These are phyloP conservation scores for Lactarius hatsudake DNA, from an alignment of 768 basidiomycete species.

Conservation along the genomic window DNA sequence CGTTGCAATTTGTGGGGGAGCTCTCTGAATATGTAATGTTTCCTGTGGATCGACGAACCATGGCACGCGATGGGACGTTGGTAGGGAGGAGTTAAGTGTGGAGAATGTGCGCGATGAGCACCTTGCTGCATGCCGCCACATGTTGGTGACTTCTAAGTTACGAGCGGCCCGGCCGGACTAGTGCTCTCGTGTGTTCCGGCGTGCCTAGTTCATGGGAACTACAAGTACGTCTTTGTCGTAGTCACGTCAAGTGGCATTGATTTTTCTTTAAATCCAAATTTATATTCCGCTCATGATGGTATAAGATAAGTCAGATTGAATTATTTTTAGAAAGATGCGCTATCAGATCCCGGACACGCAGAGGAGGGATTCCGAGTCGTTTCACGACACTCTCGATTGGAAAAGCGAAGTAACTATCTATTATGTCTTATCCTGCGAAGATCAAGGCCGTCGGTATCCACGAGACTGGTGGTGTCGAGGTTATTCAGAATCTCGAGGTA, in stretches of 20 bases:
- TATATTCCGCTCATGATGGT: too few species aligned
- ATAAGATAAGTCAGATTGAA: too few species aligned
- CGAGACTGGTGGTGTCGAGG: slow-evolving; percentile 74
- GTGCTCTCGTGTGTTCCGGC: too few species aligned
- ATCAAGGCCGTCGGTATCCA: slow-evolving; percentile 73
- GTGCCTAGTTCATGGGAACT: too few species aligned
- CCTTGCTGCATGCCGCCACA: neutral
- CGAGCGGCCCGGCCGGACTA: too few species aligned
- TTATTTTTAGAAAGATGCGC: too few species aligned
- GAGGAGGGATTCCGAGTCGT: too few species aligned
- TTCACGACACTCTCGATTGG: too few species aligned
- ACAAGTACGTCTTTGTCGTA: too few species aligned
- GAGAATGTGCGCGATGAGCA: slow-evolving; percentile 5
- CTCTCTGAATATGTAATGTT: slow-evolving; percentile 6
- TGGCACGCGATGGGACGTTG: slow-evolving; percentile 35
- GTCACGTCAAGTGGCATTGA: too few species aligned
- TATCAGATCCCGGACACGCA: too few species aligned
- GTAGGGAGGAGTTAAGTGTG: neutral
- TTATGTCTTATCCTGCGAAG: slow-evolving; percentile 56
- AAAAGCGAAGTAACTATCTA: neutral
- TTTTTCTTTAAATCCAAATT: too few species aligned
- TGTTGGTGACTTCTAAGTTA: neutral
- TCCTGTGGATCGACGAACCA: slow-evolving; percentile 67
- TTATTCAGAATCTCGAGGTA: slow-evolving; percentile 62
- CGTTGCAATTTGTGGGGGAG: slow-evolving; percentile 31